These are phyloP conservation scores for Lasiosphaeria hispida DNA, from an alignment of 495 filamentous ascomycete genomes.

Conservation along the genomic window DNA sequence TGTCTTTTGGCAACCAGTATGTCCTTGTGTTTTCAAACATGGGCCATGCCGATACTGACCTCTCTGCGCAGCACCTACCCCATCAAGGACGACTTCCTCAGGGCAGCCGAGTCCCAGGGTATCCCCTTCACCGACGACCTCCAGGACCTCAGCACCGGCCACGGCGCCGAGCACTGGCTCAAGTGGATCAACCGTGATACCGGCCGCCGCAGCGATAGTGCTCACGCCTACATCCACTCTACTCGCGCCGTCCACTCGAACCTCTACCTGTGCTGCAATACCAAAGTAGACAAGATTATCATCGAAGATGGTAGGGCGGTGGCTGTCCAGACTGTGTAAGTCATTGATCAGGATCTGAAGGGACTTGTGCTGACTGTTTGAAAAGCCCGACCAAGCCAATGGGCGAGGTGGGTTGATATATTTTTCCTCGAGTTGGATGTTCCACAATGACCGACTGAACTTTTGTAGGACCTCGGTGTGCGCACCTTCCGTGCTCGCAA, in stretches of 20 bases:
- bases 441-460: neutral
- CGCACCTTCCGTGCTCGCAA: slow-evolving; percentile 68
- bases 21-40: slow-evolving; percentile 3
- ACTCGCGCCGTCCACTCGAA: slow-evolving; percentile 65
- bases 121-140: slow-evolving; percentile 71
- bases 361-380: slow-evolving; percentile 8
- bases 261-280: slow-evolving; percentile 73
- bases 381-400: slow-evolving; percentile 41
- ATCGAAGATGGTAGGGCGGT: slow-evolving; percentile 68
- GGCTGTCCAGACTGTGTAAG: slow-evolving; percentile 54
- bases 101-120: slow-evolving; percentile 72
- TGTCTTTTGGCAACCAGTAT: slow-evolving; percentile 74
- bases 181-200: slow-evolving; percentile 74
- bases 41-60: neutral
- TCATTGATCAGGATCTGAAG: too few species aligned
- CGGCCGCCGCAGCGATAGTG: slow-evolving; percentile 67
- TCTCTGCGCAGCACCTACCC: slow-evolving; percentile 51
- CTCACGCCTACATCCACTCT: slow-evolving; percentile 73
- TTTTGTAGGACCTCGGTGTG: slow-evolving; percentile 26
- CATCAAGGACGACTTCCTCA: slow-evolving; percentile 75
- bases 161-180: slow-evolving; percentile 58
- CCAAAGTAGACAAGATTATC: slow-evolving; percentile 79
- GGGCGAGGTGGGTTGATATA: slow-evolving; percentile 12
- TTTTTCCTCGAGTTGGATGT: neutral
- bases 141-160: slow-evolving; percentile 64